Percentiles rank a stretch among this genome's conserved stretches.
phyloP scores from a whole-genome alignment of 2,329 filamentous ascomycete species.

The Pestalotiopsis sp. region DNA sequence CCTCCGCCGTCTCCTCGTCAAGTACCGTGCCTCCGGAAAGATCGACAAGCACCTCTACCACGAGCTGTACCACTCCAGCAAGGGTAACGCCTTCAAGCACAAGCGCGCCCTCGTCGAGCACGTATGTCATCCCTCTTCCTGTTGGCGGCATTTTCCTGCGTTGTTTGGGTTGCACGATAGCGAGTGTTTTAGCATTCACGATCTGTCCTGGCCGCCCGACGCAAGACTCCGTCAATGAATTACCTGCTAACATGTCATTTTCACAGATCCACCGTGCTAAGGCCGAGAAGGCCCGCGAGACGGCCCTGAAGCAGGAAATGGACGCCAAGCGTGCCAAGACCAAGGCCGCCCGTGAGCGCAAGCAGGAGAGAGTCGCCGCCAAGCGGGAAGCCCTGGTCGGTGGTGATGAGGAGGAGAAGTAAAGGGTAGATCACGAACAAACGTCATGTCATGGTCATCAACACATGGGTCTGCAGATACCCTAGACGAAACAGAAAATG shows the following conservation, averaged over 20 bases:
- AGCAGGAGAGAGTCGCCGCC: constrained; percentile 84
- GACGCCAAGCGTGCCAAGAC: constrained; percentile 99
- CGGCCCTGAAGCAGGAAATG: constrained; percentile 98
- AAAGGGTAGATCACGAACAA: constrained; percentile 34
- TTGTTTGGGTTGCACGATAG: background rate
- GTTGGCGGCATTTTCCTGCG: background rate
- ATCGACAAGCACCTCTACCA: constrained; percentile 99
- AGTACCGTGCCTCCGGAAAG: constrained; percentile 99
- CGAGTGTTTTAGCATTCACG: background rate
- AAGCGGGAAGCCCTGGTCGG: constrained; percentile 87
- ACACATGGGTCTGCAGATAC: constrained; percentile 39
- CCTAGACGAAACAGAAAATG: constrained; percentile 31
- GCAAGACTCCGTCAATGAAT: background rate
- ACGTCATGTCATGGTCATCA: constrained; percentile 15
- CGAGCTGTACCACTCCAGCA: constrained; percentile 99
- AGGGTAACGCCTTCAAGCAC: constrained; percentile 99
- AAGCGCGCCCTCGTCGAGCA: constrained; percentile 99
- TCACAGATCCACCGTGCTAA: constrained; percentile 98
- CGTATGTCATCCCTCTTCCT: constrained; percentile 64
- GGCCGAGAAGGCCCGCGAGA: constrained; percentile 98
- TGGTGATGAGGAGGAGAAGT: constrained; percentile 63
- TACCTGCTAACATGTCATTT: constrained; percentile 12
- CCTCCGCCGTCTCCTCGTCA: constrained; percentile 97
- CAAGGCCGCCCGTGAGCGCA: constrained; percentile 99
- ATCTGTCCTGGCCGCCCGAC: background rate